Base-by-base conservation (phyloP, 192 early-diverging fungal genomes). In the Umbelopsis isabellina region DNA sequence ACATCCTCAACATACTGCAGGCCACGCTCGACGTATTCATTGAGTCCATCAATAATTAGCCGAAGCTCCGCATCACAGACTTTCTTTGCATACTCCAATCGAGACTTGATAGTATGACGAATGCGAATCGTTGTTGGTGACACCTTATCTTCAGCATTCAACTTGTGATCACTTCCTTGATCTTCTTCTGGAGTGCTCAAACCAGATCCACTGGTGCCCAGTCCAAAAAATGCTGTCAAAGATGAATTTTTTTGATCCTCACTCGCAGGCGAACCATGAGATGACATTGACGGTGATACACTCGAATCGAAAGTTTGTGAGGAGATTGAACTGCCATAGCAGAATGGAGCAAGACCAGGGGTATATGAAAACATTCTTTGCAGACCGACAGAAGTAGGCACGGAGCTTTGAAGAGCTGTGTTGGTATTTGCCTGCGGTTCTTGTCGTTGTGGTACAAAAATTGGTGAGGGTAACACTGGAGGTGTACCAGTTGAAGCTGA, bases 21-120 rank as follows among this genome's bases (percentile, higher is more conserved):
- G 12, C 82, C 80, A 25, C 76, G 79, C 65, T 94, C 91, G 10
- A 92, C 91, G 48, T 84, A 86, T 46, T 88, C 85, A 67, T 87
- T 85, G 4, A 93, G 77, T 49, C 88, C 90, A 46, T 85, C 75
- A 30, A 93, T 86, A 65, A 92, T 87, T 18, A 82, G 75, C 16
- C 84, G 77, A 55, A 94, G 72, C 51, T 90, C 87, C 8, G 69
- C 58, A 70, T 92, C 84, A 72, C 90, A 91, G 5, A 67, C 74
- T 25, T 58, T 33, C 49, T 81, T 83, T 15, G 79, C 75, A 49
- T 64, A 71, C 27, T 80, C 49, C 25, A 80, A 44, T 49, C 79
- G 66, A 3, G 71, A 66, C 49, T 68, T 68, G 5, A 80, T 73
- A 0, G 79, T 76, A 47, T 70, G 64, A 1, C 69, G 30, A 25